phyloP scores from a whole-genome alignment of 805 yeast genomes.

The Komagataella phaffii region DNA sequence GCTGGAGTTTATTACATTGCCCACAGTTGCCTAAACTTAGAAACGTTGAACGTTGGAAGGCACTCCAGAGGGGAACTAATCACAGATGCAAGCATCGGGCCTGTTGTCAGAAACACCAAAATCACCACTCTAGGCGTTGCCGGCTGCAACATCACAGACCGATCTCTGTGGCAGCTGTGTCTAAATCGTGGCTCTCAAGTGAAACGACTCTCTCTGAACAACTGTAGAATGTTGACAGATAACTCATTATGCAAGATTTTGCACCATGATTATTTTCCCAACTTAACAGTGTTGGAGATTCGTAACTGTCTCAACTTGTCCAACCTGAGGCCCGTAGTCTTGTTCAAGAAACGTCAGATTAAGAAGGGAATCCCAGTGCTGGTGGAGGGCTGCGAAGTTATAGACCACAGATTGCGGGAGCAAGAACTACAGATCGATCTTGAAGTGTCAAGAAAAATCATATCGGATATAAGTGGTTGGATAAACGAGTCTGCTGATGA shows the following conservation, averaged over 20 bases:
- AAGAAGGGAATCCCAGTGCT: constrained; percentile 34
- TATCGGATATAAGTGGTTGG: constrained; percentile 36
- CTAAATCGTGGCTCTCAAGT: constrained; percentile 28
- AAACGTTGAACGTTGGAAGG: constrained; percentile 67
- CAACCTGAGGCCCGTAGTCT: constrained; percentile 50
- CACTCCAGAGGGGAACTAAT: constrained; percentile 53
- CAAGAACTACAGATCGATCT: constrained; percentile 49
- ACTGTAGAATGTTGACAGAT: constrained; percentile 49
- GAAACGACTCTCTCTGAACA: constrained; percentile 61
- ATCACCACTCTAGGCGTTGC: constrained; percentile 74
- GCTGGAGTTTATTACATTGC: constrained; percentile 61
- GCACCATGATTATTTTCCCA: constrained; percentile 31
- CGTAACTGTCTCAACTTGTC: constrained; percentile 46
- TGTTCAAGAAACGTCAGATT: constrained; percentile 44
- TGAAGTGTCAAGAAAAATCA: constrained; percentile 39
- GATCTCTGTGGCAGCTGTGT: constrained; percentile 71
- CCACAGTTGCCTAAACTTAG: constrained; percentile 39
- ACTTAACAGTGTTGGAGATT: constrained; percentile 64
- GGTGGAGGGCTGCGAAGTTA: constrained; percentile 66
- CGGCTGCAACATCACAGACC: constrained; percentile 73
- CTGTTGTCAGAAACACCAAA: constrained; percentile 40
- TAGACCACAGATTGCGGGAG: constrained; percentile 43
- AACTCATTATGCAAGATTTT: constrained; percentile 40
- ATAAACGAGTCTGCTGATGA: not conserved
- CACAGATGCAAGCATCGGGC: constrained; percentile 55